phyloP scores from a whole-genome alignment of 352 stramenopile genomes.

The Phytophthora colocasiae region DNA sequence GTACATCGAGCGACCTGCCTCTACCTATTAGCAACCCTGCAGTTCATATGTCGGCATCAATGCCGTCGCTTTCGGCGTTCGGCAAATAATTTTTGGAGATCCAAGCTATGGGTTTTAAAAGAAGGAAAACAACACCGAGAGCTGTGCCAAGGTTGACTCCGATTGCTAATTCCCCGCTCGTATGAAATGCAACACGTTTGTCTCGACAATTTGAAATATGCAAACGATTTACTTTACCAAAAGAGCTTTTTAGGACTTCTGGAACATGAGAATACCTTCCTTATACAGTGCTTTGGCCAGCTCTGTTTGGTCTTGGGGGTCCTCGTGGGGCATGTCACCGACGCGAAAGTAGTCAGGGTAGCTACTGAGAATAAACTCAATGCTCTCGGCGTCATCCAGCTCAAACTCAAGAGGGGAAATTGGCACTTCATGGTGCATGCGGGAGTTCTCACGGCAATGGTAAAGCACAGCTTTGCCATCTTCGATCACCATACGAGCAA shows the following conservation, averaged over 20 bases:
- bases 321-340: slow-evolving; percentile 77
- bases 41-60: slow-evolving; percentile 29
- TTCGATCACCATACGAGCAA: slow-evolving; percentile 78
- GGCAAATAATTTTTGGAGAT: slow-evolving; percentile 16
- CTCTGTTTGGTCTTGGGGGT: slow-evolving; percentile 75
- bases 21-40: neutral
- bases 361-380: slow-evolving; percentile 78
- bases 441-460: slow-evolving; percentile 83
- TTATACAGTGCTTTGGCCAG: slow-evolving; percentile 77
- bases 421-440: slow-evolving; percentile 73
- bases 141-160: no score
- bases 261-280: slow-evolving; percentile 80
- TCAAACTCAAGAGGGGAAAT: slow-evolving; percentile 83
- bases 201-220: slow-evolving; percentile 4
- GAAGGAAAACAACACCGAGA: no score
- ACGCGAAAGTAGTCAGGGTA: slow-evolving; percentile 84
- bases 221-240: slow-evolving; percentile 1
- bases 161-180: no score
- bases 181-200: no score
- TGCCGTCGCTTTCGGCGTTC: slow-evolving; percentile 29
- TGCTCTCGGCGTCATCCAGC: slow-evolving; percentile 80
- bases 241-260: slow-evolving; percentile 49
- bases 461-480: slow-evolving; percentile 82
- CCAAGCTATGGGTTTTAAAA: no score
- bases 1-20: slow-evolving; percentile 15